phyloP scores from a whole-genome alignment of 306 rosid genomes.

The Pyrus pyrifolia region DNA sequence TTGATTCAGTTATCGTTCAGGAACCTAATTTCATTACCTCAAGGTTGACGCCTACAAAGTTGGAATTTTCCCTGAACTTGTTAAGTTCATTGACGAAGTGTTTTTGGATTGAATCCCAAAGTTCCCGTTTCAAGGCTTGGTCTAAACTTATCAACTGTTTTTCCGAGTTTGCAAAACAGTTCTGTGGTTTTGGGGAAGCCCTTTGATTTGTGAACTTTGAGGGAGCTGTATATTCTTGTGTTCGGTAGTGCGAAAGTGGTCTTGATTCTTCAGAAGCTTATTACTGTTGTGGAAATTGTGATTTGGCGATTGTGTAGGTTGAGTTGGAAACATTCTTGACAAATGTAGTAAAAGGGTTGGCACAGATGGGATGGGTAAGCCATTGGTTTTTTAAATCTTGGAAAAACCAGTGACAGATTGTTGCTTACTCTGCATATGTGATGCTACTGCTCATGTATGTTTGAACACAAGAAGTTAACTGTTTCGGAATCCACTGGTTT shows the following conservation, averaged over 20 bases:
- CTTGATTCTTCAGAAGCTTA: not conserved
- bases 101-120: constrained; percentile 12
- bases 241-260: constrained; percentile 14
- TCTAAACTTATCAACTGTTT: not conserved
- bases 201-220: constrained; percentile 17
- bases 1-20: constrained; percentile 4
- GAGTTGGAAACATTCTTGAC: constrained; percentile 1
- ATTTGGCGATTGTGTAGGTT: constrained; percentile 11
- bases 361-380: constrained; percentile 86
- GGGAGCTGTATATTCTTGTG: constrained; percentile 5
- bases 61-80: not conserved
- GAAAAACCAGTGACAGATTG: constrained; percentile 82
- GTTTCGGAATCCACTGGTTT: too few relatives aligned
- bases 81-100: constrained; percentile 1
- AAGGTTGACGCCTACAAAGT: not conserved
- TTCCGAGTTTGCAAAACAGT: not conserved
- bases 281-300: constrained; percentile 7
- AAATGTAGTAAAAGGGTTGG: not conserved
- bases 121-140: not conserved
- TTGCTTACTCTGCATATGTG: too few relatives aligned
- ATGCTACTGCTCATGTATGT: too few relatives aligned
- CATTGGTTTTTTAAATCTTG: constrained; percentile 80
- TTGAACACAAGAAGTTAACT: too few relatives aligned
- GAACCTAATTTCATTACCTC: not conserved
- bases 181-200: constrained; percentile 9